phyloP scores from a whole-genome alignment of 176 grass and related monocot species.

The Avena atlantica region DNA sequence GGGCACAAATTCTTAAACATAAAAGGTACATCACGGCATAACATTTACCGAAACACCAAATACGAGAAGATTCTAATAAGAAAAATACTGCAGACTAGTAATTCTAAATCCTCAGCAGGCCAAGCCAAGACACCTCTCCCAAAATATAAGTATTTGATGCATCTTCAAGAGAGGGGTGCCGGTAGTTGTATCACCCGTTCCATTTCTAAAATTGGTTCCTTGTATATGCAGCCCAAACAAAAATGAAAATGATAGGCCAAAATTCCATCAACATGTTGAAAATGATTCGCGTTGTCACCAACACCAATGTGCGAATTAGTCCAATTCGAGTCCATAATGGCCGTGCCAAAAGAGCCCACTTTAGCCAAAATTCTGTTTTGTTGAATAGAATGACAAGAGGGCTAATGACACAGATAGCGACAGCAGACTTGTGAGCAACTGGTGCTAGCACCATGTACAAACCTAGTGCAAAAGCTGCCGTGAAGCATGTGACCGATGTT shows the following conservation, averaged over 20 bases:
- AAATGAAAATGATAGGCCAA: neutral
- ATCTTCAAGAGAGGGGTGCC: neutral
- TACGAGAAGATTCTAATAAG: neutral
- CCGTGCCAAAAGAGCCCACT: neutral
- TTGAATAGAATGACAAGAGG: neutral
- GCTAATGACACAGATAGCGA: neutral
- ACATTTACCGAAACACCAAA: neutral
- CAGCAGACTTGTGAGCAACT: neutral
- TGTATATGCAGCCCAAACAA: conserved; percentile 12
- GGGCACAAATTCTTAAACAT: neutral
- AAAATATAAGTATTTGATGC: neutral
- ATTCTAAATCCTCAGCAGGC: neutral
- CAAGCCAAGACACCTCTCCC: neutral
- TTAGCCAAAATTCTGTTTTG: neutral
- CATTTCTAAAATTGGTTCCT: neutral
- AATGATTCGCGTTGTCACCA: neutral
- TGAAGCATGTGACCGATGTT: neutral
- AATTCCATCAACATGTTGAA: conserved; percentile 5
- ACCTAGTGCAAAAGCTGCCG: neutral
- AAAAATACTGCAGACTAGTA: neutral
- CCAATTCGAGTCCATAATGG: neutral
- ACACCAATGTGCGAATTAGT: neutral
- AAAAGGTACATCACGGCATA: neutral
- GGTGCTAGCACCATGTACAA: conserved; percentile 18
- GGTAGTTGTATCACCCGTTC: neutral